Percentiles rank a stretch among this genome's conserved stretches.
Evolutionary conservation across 176 grass and related monocot species (phyloP).

Genomic region (Oryza glaberrima): DNA sequence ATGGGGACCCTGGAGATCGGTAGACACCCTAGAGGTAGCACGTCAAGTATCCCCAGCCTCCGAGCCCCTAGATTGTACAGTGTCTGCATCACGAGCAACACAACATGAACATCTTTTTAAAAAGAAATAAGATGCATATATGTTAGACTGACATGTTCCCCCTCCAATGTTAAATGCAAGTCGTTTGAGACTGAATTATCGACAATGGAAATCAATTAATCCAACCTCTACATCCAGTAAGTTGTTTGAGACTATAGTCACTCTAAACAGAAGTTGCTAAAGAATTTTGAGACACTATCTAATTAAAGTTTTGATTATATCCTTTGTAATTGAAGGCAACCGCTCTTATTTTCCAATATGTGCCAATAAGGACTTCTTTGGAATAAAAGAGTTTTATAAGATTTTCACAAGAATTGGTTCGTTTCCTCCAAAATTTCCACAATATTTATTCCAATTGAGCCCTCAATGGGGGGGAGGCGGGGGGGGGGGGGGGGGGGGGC

Average conservation of each 20-base stretch:
- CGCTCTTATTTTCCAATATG: background rate
- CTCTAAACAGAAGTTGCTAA: background rate
- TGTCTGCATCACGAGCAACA: background rate
- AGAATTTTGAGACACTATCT: too few species aligned
- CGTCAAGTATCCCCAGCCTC: constrained; percentile 25
- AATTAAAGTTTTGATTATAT: too few species aligned
- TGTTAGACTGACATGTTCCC: background rate
- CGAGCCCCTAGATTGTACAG: constrained; percentile 28
- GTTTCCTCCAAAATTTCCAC: background rate
- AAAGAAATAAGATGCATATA: background rate
- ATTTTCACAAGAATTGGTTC: background rate
- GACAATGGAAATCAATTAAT: background rate
- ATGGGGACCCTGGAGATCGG: constrained; percentile 1
- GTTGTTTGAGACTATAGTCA: background rate
- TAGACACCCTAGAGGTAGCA: constrained; percentile 36
- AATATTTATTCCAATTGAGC: background rate
- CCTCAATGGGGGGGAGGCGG: background rate
- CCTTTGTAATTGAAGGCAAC: background rate
- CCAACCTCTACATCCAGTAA: background rate
- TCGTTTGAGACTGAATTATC: background rate
- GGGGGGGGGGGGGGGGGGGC: too few species aligned
- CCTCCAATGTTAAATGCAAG: background rate
- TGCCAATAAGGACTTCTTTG: background rate
- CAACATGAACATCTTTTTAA: background rate
- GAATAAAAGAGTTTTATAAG: background rate